A percentile compares a stretch with the other conserved stretches of the same genome.
phyloP scores from a whole-genome alignment of 2,329 filamentous ascomycete species.

The Acrocalymma vagum region DNA sequence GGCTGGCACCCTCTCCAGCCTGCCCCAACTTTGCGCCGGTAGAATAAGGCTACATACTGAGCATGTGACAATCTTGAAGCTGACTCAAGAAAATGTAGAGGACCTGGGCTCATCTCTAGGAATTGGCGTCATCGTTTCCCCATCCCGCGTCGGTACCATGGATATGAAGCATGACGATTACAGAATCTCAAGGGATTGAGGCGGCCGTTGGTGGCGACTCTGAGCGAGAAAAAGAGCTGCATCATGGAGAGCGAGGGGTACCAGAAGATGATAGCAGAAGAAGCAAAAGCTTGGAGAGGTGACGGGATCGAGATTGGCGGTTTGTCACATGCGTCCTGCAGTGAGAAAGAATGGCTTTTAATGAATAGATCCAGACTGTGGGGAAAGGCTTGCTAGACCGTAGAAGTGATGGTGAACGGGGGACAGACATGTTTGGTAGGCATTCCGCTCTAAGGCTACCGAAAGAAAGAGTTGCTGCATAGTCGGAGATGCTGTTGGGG shows the following conservation, averaged over 20 bases:
- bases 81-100: too few species aligned
- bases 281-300: not conserved
- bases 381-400: too few species aligned
- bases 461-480: too few species aligned
- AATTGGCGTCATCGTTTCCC: conserved; percentile 1
- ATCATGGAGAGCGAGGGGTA: conserved; percentile 1
- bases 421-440: too few species aligned
- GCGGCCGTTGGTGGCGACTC: conserved; percentile 1
- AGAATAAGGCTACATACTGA: not conserved
- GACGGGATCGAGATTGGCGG: too few species aligned
- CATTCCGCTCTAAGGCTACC: too few species aligned
- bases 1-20: conserved; percentile 4
- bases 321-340: too few species aligned
- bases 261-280: conserved; percentile 1
- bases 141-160: not conserved
- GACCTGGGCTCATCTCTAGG: conserved; percentile 1
- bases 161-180: conserved; percentile 1
- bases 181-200: conserved; percentile 1
- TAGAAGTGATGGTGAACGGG: too few species aligned
- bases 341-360: too few species aligned
- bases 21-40: conserved; percentile 4
- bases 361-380: too few species aligned
- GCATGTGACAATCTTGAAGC: not conserved
- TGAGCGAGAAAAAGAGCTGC: not conserved
- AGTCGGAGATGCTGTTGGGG: too few species aligned